Percentiles rank a stretch among this genome's conserved stretches.
Conservation (phyloP, 345 rosid species). For the Lepidium aucheri region DNA sequence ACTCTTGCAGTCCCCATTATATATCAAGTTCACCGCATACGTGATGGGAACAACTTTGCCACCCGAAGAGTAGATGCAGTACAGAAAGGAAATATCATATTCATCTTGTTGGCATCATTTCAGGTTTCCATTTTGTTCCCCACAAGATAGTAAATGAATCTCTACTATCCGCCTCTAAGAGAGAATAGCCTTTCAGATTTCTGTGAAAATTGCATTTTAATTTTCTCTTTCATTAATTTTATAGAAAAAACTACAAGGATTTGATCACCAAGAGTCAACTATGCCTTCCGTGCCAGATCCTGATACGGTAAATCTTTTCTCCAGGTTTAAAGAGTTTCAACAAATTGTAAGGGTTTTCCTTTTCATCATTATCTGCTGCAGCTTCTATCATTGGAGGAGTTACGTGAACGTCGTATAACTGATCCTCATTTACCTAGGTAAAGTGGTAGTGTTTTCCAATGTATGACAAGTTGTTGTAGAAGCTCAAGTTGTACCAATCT, state of each 20-base stretch:
- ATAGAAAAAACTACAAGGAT: slow-evolving; percentile 68
- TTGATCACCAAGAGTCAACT: slow-evolving; percentile 59
- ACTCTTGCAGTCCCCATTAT: slow-evolving; percentile 69
- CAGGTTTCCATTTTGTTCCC: slow-evolving; percentile 41
- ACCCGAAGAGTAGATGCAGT: slow-evolving; percentile 88
- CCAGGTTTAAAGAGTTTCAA: background rate
- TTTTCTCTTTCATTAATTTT: slow-evolving; percentile 2
- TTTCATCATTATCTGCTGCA: slow-evolving; percentile 33
- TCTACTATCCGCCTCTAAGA: background rate
- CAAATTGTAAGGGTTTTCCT: background rate
- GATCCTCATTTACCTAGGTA: slow-evolving; percentile 91
- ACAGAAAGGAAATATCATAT: slow-evolving; percentile 75
- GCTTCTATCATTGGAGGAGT: slow-evolving; percentile 81
- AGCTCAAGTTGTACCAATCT: slow-evolving; percentile 1
- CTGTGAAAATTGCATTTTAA: background rate
- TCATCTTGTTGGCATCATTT: slow-evolving; percentile 83
- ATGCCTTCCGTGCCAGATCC: slow-evolving; percentile 78
- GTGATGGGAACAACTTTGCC: slow-evolving; percentile 91
- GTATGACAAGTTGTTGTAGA: background rate
- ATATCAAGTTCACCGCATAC: slow-evolving; percentile 70
- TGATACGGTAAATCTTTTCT: slow-evolving; percentile 47
- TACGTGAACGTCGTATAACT: slow-evolving; percentile 69
- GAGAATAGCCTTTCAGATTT: background rate
- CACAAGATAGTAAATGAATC: background rate
- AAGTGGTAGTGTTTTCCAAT: slow-evolving; percentile 7